Conservation (phyloP, 2,329 filamentous ascomycete species). For the Ophiostoma pallidulum region DNA sequence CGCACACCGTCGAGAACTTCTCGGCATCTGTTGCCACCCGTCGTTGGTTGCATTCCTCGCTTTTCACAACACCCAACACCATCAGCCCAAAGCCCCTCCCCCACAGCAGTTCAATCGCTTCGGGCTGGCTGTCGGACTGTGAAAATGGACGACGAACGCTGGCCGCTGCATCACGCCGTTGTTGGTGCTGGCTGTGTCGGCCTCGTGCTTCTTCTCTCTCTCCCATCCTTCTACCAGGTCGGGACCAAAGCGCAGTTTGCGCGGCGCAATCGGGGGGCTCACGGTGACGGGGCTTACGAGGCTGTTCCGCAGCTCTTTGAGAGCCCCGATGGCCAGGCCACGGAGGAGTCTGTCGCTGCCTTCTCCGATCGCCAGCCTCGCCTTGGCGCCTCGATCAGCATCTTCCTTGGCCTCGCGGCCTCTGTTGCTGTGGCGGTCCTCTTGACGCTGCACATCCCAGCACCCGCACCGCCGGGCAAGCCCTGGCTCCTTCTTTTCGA, state of each 20-base stretch:
- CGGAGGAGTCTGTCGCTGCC: slow-evolving; percentile 23
- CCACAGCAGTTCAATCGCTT: not conserved
- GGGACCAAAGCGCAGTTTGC: slow-evolving; percentile 11
- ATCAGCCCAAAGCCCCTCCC: not conserved
- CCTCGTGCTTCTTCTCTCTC: slow-evolving; percentile 13
- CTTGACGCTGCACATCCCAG: not conserved
- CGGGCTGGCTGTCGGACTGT: not conserved
- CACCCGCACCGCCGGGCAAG: not conserved
- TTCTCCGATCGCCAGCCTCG: slow-evolving; percentile 24
- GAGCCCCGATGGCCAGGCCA: slow-evolving; percentile 25
- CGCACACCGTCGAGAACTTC: not conserved
- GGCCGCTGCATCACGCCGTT: slow-evolving; percentile 8
- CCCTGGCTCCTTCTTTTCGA: slow-evolving; percentile 5
- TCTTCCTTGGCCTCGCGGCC: slow-evolving; percentile 20
- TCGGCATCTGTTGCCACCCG: not conserved
- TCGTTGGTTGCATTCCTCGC: not conserved
- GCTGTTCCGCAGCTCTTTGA: slow-evolving; percentile 21
- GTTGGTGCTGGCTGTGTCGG: slow-evolving; percentile 14
- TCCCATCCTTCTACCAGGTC: slow-evolving; percentile 16
- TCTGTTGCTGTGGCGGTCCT: slow-evolving; percentile 20
- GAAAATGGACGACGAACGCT: slow-evolving; percentile 8
- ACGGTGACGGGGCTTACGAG: slow-evolving; percentile 14
- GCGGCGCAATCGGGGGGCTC: slow-evolving; percentile 8
- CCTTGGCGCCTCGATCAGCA: slow-evolving; percentile 19
- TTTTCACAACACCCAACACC: not conserved